Percentiles rank a stretch among this genome's conserved stretches.
phyloP scores from a whole-genome alignment of 257 asterid genomes.

The Scutellaria barbata region DNA sequence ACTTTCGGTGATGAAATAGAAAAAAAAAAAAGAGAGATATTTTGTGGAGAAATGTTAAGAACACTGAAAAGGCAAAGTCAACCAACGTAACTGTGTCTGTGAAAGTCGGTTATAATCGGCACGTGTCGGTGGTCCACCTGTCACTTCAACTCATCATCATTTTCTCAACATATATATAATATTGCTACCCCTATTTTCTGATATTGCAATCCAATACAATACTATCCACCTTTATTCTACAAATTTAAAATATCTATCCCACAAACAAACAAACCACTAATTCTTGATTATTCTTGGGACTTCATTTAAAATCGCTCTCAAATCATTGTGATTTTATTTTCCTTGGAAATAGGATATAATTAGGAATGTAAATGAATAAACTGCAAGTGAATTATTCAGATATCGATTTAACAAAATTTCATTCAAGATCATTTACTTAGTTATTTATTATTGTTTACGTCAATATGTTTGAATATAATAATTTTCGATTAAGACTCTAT shows the following conservation, averaged over 20 bases:
- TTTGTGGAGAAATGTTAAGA: slow-evolving; percentile 18
- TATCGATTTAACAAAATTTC: too few species aligned
- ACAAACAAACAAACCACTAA: background rate
- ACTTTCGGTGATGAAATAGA: slow-evolving; percentile 70
- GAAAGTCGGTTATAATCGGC: slow-evolving; percentile 78
- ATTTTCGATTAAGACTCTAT: too few species aligned
- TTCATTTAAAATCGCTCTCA: background rate
- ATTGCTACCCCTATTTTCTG: too few species aligned
- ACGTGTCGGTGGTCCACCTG: slow-evolving; percentile 61
- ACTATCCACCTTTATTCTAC: background rate
- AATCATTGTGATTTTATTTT: background rate
- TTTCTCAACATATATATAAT: background rate
- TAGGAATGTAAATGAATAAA: too few species aligned
- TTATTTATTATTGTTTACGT: too few species aligned
- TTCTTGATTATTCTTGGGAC: background rate
- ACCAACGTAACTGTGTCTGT: slow-evolving; percentile 56
- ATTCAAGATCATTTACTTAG: too few species aligned
- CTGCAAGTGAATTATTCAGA: too few species aligned
- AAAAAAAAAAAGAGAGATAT: slow-evolving; percentile 43
- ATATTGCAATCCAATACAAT: too few species aligned
- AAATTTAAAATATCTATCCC: background rate
- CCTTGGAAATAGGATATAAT: too few species aligned
- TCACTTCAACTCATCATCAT: slow-evolving; percentile 35
- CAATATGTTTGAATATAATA: too few species aligned
- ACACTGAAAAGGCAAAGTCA: slow-evolving; percentile 42